Percentiles rank a stretch among this genome's conserved stretches.
phyloP scores from a whole-genome alignment of 805 yeast genomes.

The Lachancea lanzarotensis region DNA sequence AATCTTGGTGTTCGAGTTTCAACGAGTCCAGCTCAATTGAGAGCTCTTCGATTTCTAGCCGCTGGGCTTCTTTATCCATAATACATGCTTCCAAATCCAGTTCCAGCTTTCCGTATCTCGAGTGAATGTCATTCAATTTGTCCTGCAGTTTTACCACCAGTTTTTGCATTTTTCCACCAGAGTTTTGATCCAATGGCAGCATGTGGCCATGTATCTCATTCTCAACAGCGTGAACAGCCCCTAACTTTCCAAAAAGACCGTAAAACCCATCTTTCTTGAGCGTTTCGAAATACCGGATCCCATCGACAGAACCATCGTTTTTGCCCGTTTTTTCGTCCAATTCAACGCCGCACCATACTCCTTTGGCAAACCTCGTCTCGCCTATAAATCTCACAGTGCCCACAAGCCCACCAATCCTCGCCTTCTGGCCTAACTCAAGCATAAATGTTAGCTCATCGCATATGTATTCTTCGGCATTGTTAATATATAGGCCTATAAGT shows the following conservation, averaged over 20 bases:
- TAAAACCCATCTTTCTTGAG: constrained; percentile 43
- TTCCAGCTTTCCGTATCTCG: constrained; percentile 19
- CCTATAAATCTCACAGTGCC: constrained; percentile 51
- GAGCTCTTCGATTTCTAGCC: constrained; percentile 32
- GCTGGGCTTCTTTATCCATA: constrained; percentile 42
- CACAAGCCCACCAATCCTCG: constrained; percentile 33
- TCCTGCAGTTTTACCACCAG: constrained; percentile 41
- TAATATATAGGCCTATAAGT: background rate
- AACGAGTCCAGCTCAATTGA: constrained; percentile 25
- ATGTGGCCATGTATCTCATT: background rate
- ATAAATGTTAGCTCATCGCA: no score
- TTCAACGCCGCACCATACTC: constrained; percentile 77
- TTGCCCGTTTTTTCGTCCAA: constrained; percentile 72
- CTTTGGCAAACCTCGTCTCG: constrained; percentile 50
- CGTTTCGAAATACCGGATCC: constrained; percentile 45
- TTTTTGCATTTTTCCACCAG: constrained; percentile 13
- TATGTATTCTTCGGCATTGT: no score
- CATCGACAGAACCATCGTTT: constrained; percentile 71
- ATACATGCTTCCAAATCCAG: constrained; percentile 28
- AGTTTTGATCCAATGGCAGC: background rate
- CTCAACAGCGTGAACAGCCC: constrained; percentile 24
- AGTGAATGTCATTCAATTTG: constrained; percentile 36
- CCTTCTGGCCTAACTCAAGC: constrained; percentile 28
- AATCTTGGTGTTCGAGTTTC: constrained; percentile 28
- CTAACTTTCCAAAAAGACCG: constrained; percentile 45